phyloP scores from a whole-genome alignment of 1,139 yeast genomes.

The Fermentozyma sake region DNA sequence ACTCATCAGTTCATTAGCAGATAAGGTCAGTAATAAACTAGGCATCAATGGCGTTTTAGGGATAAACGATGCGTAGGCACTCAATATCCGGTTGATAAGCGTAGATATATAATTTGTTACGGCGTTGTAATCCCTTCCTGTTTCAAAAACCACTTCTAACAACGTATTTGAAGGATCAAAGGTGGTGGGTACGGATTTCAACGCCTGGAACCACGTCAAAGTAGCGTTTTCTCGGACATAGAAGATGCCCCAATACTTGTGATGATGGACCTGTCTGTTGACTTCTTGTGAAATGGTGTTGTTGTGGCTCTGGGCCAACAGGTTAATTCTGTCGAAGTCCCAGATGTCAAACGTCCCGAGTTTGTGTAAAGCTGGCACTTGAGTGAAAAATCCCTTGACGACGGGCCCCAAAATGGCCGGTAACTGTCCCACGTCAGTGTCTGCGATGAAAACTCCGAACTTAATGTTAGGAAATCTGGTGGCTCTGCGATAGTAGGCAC shows the following conservation, averaged over 20 bases:
- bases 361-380: constrained; percentile 15
- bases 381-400: constrained; percentile 20
- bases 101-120: constrained; percentile 18
- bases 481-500: constrained; percentile 22
- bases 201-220: constrained; percentile 15
- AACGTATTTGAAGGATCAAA: constrained; percentile 15
- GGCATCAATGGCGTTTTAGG: constrained; percentile 18
- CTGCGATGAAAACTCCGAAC: constrained; percentile 26
- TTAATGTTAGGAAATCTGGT: constrained; percentile 17
- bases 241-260: constrained; percentile 27
- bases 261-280: constrained; percentile 26
- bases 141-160: constrained; percentile 25
- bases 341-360: constrained; percentile 23
- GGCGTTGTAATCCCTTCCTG: constrained; percentile 31
- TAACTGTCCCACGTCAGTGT: constrained; percentile 15
- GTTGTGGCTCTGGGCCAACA: constrained; percentile 16
- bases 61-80: constrained; percentile 12
- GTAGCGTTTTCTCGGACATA: constrained; percentile 28
- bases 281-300: constrained; percentile 23
- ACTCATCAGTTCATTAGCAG: constrained; percentile 13
- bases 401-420: constrained; percentile 24
- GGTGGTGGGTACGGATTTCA: constrained; percentile 10
- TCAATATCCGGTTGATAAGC: constrained; percentile 13
- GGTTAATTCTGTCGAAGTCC: constrained; percentile 15
- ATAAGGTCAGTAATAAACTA: constrained; percentile 17